Evolutionary conservation across 768 basidiomycete genomes (phyloP), one percentile per base, ranked within the genome.

Genomic region (Tephrocybe sp.): DNA sequence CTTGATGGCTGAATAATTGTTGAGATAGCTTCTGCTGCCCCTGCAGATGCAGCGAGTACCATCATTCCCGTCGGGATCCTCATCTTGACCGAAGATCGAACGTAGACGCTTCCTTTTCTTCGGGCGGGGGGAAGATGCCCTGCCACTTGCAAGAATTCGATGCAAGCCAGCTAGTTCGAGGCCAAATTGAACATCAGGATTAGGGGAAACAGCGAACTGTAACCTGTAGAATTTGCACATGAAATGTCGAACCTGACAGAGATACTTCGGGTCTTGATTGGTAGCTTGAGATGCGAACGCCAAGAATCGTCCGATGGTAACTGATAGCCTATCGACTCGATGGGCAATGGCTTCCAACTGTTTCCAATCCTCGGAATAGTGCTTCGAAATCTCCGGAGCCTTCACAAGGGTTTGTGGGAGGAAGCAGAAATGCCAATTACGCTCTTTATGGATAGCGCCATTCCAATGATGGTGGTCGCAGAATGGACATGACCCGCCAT

Each of bases 401-500:
- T 73, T 77, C 21, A 77, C 62, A 15, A 90, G 75, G 52, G 91
- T 80, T 21, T 79, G 74, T 2, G 89, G 86, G 21, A 92, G 76
- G 66, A 80, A 89, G 63, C 83, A 87, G 68, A 87, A 92, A 61
- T 92, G 89, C 81, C 83, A 93, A 57, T 76, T 87, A 41, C 91
- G 83, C 55, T 87, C 80, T 65, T 91, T 92, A 63, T 83, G 82
- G 44, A 92, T 84, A 3, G 86, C 79, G 16, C 90, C 90, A 57
- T 92, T 90, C 90, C 90, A 92, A 60, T 93, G 91, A 53, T 91
- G 87, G 58, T 91, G 89, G 55, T 93, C 90, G 56, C 90, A 93
- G 72, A 93, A 93, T 0, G 90, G 90, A 62, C 90, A 93, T 4
- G 90, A 93, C 28, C 90, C 91, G n/a, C 90, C 90, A 55, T 87